Conservation (phyloP, 2,329 filamentous ascomycete genomes). For the Diaporthe australafricana region DNA sequence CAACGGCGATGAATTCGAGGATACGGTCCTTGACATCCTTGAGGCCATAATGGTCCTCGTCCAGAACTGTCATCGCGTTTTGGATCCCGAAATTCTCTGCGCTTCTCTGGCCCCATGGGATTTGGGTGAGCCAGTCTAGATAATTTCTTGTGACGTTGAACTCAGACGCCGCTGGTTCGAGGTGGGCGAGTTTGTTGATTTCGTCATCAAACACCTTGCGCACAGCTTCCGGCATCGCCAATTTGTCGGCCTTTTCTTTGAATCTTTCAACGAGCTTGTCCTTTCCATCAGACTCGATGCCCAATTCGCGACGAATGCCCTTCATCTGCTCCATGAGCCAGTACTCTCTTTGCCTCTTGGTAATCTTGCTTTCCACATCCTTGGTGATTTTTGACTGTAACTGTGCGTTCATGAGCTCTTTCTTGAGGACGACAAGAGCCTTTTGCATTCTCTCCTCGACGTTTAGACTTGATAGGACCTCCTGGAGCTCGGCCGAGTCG, state of each 20-base stretch:
- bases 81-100: slow-evolving; percentile 97
- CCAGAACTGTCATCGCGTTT: slow-evolving; percentile 88
- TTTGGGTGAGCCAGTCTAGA: slow-evolving; percentile 97
- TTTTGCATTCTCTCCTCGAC: slow-evolving; percentile 94
- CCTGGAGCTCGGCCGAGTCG: slow-evolving; percentile 90
- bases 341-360: slow-evolving; percentile 96
- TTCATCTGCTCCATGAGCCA: slow-evolving; percentile 99
- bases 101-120: slow-evolving; percentile 95
- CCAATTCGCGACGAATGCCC: slow-evolving; percentile 93
- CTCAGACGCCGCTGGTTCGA: slow-evolving; percentile 95
- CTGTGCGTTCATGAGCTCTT: slow-evolving; percentile 98
- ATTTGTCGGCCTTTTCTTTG: slow-evolving; percentile 91
- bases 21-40: slow-evolving; percentile 99
- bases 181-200: slow-evolving; percentile 93
- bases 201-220: slow-evolving; percentile 99
- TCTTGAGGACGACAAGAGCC: slow-evolving; percentile 91
- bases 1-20: slow-evolving; percentile 96
- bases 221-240: slow-evolving; percentile 96
- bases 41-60: slow-evolving; percentile 96
- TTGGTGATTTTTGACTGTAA: slow-evolving; percentile 97
- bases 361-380: slow-evolving; percentile 97
- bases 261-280: slow-evolving; percentile 98
- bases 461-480: slow-evolving; percentile 88
- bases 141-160: slow-evolving; percentile 99
- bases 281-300: slow-evolving; percentile 97